phyloP scores from a whole-genome alignment of 1,139 yeast genomes.

The Nakaseomyces bracarensis region DNA sequence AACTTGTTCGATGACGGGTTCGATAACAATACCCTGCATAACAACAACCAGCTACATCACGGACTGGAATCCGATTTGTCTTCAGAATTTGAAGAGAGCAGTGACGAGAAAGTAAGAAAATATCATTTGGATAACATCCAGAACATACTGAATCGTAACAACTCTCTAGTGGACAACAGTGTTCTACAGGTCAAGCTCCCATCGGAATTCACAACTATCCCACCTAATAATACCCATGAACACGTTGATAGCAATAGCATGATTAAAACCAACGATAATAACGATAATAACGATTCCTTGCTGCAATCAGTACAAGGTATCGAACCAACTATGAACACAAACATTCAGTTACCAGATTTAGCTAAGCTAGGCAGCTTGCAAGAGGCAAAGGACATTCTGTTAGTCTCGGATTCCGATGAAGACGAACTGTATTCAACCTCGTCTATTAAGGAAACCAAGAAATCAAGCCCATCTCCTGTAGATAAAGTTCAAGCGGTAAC shows the following conservation, averaged over 20 bases:
- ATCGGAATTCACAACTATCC: conserved; percentile 7
- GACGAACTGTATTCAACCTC: background rate
- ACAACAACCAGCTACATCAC: background rate
- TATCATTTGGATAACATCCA: conserved; percentile 12
- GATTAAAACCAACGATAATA: conserved; percentile 13
- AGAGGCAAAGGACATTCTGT: conserved; percentile 2
- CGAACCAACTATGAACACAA: too few species aligned
- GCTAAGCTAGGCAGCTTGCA: background rate
- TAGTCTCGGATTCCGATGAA: conserved; percentile 3
- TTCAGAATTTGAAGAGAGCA: conserved; percentile 8
- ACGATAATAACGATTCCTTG: conserved; percentile 14
- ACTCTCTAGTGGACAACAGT: background rate
- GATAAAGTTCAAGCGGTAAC: background rate
- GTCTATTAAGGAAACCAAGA: background rate
- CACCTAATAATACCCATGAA: too few species aligned
- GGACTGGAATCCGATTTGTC: background rate
- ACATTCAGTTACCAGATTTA: conserved; percentile 2
- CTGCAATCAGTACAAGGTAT: background rate
- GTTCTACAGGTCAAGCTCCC: conserved; percentile 4
- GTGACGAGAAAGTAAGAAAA: conserved; percentile 14
- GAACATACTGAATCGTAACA: background rate
- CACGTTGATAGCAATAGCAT: too few species aligned
- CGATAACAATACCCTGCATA: conserved; percentile 1
- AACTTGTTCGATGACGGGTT: conserved; percentile 30
- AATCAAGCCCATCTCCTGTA: background rate